Percentiles rank a stretch among this genome's conserved stretches.
Evolutionary conservation across 768 basidiomycete genomes (phyloP).

Genomic region (Trametes gibbosa): DNA sequence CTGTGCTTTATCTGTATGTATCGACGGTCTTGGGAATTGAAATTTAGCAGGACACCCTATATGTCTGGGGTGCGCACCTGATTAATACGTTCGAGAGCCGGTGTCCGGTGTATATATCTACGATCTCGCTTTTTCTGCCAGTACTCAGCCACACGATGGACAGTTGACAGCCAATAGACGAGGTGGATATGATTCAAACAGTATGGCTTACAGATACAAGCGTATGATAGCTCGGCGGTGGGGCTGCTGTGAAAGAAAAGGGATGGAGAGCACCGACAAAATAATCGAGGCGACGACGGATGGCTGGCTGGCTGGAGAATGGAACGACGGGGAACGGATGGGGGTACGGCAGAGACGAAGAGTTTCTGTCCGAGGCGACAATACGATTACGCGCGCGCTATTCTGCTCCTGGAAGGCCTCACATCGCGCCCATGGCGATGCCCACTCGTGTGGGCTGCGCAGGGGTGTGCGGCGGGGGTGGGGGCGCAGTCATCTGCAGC

Average conservation of each 20-base stretch:
- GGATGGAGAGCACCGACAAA: slow-evolving; percentile 9
- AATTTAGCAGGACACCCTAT: too few relatives aligned
- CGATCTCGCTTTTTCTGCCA: too few relatives aligned
- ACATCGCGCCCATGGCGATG: slow-evolving; percentile 52
- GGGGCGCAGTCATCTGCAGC: slow-evolving; percentile 22
- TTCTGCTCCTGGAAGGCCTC: slow-evolving; percentile 15
- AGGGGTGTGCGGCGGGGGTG: slow-evolving; percentile 32
- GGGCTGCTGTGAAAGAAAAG: slow-evolving; percentile 2
- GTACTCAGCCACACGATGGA: too few relatives aligned
- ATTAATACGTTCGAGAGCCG: too few relatives aligned
- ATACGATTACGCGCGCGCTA: not conserved
- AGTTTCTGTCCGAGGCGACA: slow-evolving; percentile 12
- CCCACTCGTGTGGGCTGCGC: slow-evolving; percentile 28
- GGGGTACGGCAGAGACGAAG: not conserved
- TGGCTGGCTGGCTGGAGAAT: not conserved
- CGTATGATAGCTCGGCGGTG: slow-evolving; percentile 29
- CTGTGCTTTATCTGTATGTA: not conserved
- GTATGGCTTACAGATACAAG: slow-evolving; percentile 32
- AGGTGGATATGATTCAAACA: slow-evolving; percentile 24
- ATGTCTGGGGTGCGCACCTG: too few relatives aligned
- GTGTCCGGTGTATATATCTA: too few relatives aligned
- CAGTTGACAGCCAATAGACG: slow-evolving; percentile 11
- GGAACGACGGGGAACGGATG: not conserved
- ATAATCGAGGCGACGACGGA: not conserved
- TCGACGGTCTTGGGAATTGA: not conserved